Percentiles rank a stretch among this genome's conserved stretches.
Evolutionary conservation across 1,284 basidiomycete genomes (phyloP).

Genomic region (Ganoderma multipileum): DNA sequence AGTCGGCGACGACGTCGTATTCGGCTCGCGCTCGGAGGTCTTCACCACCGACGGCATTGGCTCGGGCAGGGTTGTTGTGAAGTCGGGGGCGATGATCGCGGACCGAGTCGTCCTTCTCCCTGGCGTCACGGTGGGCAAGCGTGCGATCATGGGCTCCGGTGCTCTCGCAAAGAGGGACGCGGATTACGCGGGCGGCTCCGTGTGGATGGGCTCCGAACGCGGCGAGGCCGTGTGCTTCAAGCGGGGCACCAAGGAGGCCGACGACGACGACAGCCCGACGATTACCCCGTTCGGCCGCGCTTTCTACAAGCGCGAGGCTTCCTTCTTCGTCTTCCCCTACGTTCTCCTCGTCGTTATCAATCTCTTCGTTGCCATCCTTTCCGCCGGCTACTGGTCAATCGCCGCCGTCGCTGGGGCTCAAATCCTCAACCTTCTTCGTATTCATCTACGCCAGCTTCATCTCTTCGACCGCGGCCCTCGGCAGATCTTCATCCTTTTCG

Average conservation of each 20-base stretch:
- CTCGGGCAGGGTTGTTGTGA: slow-evolving; percentile 46
- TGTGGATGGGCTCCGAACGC: slow-evolving; percentile 52
- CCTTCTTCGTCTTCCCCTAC: slow-evolving; percentile 53
- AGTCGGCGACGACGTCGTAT: slow-evolving; percentile 54
- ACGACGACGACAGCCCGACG: slow-evolving; percentile 37
- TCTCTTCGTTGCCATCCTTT: slow-evolving; percentile 32
- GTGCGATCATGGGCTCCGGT: slow-evolving; percentile 54
- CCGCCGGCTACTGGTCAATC: slow-evolving; percentile 52
- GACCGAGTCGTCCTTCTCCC: slow-evolving; percentile 54
- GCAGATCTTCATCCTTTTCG: slow-evolving; percentile 46
- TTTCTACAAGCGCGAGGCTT: slow-evolving; percentile 50
- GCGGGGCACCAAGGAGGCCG: slow-evolving; percentile 21
- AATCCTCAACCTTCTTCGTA: slow-evolving; percentile 43
- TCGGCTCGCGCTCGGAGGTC: slow-evolving; percentile 52
- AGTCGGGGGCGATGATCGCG: slow-evolving; percentile 54
- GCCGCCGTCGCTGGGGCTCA: slow-evolving; percentile 48
- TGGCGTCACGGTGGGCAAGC: slow-evolving; percentile 46
- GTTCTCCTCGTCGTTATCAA: slow-evolving; percentile 45
- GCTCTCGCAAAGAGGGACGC: slow-evolving; percentile 48
- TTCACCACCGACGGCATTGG: slow-evolving; percentile 52
- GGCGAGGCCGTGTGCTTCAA: slow-evolving; percentile 44
- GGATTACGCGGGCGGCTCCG: slow-evolving; percentile 49
- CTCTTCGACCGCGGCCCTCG: slow-evolving; percentile 46
- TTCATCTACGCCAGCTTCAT: slow-evolving; percentile 40
- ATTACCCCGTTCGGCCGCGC: slow-evolving; percentile 55